Base-by-base conservation (phyloP, 257 asterid species). In the Verbena officinalis region DNA sequence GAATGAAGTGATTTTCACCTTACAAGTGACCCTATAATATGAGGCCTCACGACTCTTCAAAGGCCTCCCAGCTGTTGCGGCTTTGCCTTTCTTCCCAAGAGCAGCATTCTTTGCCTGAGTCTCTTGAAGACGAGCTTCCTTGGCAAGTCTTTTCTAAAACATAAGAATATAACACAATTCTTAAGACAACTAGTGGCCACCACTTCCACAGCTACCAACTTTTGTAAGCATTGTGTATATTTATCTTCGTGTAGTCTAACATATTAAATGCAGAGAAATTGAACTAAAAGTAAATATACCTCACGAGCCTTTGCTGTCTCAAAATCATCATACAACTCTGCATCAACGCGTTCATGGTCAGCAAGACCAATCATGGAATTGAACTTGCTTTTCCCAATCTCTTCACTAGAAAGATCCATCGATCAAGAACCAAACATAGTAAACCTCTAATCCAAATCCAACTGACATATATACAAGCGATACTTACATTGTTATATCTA, bases 341-440 rank as follows among this genome's bases (percentile, higher is more conserved):
- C 95, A 76, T 90, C 97, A 65, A 86, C 80, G 0, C 97, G 91
- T 68, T 86, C 89, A 77, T 59, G 70, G 62, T 75, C 71, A 53
- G 70, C 80, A 59, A 90, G 88, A 73, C 97, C 95, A 74, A 90
- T 90, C 97, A 90, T 83, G 69, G 97, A 78, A 68, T 90, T 90
- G 74, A 70, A 89, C 67, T 77, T 80, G 65, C 78, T 80, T 66
- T 36, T 85, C 59, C 88, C 92, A 13, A 90, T 87, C 81, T 90
- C 97, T 76, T 90, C 96, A 52, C 97, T 90, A 50, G 38, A 79
- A 39, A 42, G 43, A 36, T 42, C 61, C 65, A 74, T 36, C 64
- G 70, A 52, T 65, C 64, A 30, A 51, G 49, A 64, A 51, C 60
- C 62, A 64, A 64, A 33, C 55, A 9, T 38, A 22, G 42, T 55